These are phyloP conservation scores for Phylloporus arenicola DNA, from an alignment of 768 basidiomycete species.

Conservation along the genomic window DNA sequence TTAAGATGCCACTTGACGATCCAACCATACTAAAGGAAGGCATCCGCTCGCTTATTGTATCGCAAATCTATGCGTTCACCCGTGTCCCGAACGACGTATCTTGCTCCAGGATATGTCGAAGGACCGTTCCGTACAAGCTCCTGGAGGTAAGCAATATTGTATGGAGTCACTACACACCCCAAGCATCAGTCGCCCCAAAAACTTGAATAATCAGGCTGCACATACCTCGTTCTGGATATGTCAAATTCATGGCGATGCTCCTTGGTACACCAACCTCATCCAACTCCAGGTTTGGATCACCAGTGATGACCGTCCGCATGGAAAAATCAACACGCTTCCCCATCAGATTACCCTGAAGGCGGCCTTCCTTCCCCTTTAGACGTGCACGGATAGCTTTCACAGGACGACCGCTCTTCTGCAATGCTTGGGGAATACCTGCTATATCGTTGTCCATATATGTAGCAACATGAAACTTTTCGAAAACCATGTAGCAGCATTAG, in stretches of 20 bases:
- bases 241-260: conserved; percentile 96
- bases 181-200: conserved; percentile 5
- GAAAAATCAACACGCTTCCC: conserved; percentile 99
- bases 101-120: conserved; percentile 89
- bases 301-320: conserved; percentile 97
- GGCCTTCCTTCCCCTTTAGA: conserved; percentile 97
- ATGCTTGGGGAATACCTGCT: conserved; percentile 93
- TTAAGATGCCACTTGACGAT: conserved; percentile 96
- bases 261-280: conserved; percentile 96
- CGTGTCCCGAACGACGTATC: conserved; percentile 95
- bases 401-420: conserved; percentile 95
- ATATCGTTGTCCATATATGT: conserved; percentile 99
- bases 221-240: conserved; percentile 92
- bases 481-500: not conserved
- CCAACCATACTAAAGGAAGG: conserved; percentile 96
- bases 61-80: conserved; percentile 95
- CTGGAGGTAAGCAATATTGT: conserved; percentile 92
- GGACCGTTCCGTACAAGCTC: conserved; percentile 95
- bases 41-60: conserved; percentile 93
- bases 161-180: conserved; percentile 78
- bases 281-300: conserved; percentile 93
- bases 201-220: not conserved
- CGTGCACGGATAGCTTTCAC: conserved; percentile 98
- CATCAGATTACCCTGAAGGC: conserved; percentile 97
- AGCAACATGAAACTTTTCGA: conserved; percentile 85